phyloP scores from a whole-genome alignment of 495 filamentous ascomycete genomes.

The Trichocladium antarcticum region DNA sequence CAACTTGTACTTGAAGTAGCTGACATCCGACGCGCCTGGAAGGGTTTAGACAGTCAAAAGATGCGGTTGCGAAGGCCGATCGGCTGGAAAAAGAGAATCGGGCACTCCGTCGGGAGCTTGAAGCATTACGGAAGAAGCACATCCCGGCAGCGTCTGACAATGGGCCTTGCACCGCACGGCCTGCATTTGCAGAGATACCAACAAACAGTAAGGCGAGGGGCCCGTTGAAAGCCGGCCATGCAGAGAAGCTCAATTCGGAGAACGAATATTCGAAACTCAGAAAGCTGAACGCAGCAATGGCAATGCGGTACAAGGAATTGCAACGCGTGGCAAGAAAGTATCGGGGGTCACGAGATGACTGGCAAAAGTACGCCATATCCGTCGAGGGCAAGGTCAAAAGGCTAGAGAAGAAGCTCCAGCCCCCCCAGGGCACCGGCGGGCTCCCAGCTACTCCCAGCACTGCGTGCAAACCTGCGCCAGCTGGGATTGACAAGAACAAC shows the following conservation, averaged over 20 bases:
- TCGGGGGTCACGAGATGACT: slow-evolving; percentile 14
- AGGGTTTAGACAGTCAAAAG: slow-evolving; percentile 25
- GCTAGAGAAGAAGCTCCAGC: slow-evolving; percentile 17
- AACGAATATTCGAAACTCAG: slow-evolving; percentile 23
- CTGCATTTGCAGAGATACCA: slow-evolving; percentile 14
- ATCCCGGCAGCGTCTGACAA: background rate
- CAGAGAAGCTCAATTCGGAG: slow-evolving; percentile 3
- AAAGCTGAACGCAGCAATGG: slow-evolving; percentile 17
- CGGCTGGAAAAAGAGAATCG: slow-evolving; percentile 29
- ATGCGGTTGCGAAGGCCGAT: slow-evolving; percentile 16
- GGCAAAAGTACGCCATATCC: slow-evolving; percentile 22
- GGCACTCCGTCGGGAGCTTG: slow-evolving; percentile 25
- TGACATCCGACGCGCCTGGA: slow-evolving; percentile 10
- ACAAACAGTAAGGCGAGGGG: slow-evolving; percentile 10
- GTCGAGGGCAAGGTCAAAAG: slow-evolving; percentile 16
- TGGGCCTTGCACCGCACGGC: background rate
- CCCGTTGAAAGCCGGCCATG: background rate
- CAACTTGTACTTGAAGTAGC: too few relatives aligned
- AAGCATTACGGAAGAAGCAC: slow-evolving; percentile 16
- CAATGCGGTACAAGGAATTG: slow-evolving; percentile 15
- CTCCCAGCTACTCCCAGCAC: background rate
- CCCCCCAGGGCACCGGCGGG: background rate
- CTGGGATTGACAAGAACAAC: background rate
- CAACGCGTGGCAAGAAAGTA: slow-evolving; percentile 1
- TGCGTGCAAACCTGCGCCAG: background rate